Evolutionary conservation across 1,284 basidiomycete species (phyloP).

Genomic region (Ceratobasidium sp.): DNA sequence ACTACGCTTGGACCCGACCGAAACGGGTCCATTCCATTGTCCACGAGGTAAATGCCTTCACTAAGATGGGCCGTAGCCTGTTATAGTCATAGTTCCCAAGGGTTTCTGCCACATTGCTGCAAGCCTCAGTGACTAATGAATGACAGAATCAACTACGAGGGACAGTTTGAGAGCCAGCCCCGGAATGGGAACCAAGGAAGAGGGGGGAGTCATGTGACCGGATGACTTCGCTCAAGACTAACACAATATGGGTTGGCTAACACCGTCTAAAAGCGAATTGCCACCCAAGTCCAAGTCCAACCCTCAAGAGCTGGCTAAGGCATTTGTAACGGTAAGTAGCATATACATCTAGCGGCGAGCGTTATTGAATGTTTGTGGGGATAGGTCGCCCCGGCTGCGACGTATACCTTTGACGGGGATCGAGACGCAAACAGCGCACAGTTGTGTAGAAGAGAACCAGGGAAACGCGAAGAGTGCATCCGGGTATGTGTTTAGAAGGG

Average conservation of each 20-base stretch:
- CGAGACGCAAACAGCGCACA: slow-evolving; percentile 18
- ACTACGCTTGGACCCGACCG: slow-evolving; percentile 12
- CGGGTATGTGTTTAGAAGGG: neutral
- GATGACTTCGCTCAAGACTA: neutral
- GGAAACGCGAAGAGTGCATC: slow-evolving; percentile 21
- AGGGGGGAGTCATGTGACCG: slow-evolving; percentile 16
- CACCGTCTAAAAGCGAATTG: slow-evolving; percentile 11
- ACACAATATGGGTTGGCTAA: slow-evolving; percentile 2
- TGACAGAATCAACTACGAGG: no score
- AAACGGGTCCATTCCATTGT: neutral
- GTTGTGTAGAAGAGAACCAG: slow-evolving; percentile 21
- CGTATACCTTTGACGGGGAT: slow-evolving; percentile 33
- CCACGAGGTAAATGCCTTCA: neutral
- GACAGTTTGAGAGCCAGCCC: neutral
- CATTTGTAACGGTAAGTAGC: slow-evolving; percentile 16
- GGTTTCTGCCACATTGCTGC: no score
- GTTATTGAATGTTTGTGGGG: neutral
- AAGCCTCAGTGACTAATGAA: no score
- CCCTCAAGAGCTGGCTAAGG: slow-evolving; percentile 13
- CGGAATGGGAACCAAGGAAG: slow-evolving; percentile 24
- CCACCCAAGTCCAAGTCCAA: slow-evolving; percentile 3
- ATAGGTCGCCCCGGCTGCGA: slow-evolving; percentile 18
- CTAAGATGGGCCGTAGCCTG: neutral
- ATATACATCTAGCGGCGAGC: no score
- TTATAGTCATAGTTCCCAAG: no score